Evolutionary conservation across 495 filamentous ascomycete genomes (phyloP), one percentile per base, ranked within the genome.

Genomic region (Neurospora tetrasperma): DNA sequence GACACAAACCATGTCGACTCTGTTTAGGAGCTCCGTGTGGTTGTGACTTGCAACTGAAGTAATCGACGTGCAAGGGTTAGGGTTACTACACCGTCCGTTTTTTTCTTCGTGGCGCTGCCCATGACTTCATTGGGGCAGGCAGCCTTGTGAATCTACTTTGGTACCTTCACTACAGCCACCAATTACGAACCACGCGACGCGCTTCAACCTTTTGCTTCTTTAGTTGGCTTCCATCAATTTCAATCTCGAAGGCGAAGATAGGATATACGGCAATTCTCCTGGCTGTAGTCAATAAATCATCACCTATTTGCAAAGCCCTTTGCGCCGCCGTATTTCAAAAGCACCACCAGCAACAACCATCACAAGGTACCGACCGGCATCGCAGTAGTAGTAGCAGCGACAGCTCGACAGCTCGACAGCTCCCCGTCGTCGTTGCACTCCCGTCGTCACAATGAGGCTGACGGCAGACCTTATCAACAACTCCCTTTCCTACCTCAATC

Each of bases 401-500:
- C 54, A 66, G 27, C 54, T 66, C 27, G 11, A 27, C 46, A 54
- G 54, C 27, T 62, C 23, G 39, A 41, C 40, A 41, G 40, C 40
- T 41, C 40, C 6, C 23, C 23, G 6, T 66, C 54, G 54, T 71
- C 78, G 27, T 31, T 31, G 27, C 27, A 31, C 27, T 31, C 27
- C 27, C 27, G 3, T 66, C 54, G 54, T 71, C 78, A 84, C 71
- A 69, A 98, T 98, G 96, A 91, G 96, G 86, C 88, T 99, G 83
- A 98, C 94, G 72, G 90, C 93, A 76, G 96, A 98, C 80, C 91
- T 97, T 78, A 94, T 98, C 79, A 87, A 91, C 81, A 89, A 88
- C 83, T 95, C 95, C 73, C 91, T 95, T 73, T 97, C 93, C 81
- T 99, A 97, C 89, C 92, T 98, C 79, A 98, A 98, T 85, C 93